A percentile compares a stretch with the other conserved stretches of the same genome.
Evolutionary conservation across 768 basidiomycete species (phyloP).

Genomic region (Leucocoprinus sp.): DNA sequence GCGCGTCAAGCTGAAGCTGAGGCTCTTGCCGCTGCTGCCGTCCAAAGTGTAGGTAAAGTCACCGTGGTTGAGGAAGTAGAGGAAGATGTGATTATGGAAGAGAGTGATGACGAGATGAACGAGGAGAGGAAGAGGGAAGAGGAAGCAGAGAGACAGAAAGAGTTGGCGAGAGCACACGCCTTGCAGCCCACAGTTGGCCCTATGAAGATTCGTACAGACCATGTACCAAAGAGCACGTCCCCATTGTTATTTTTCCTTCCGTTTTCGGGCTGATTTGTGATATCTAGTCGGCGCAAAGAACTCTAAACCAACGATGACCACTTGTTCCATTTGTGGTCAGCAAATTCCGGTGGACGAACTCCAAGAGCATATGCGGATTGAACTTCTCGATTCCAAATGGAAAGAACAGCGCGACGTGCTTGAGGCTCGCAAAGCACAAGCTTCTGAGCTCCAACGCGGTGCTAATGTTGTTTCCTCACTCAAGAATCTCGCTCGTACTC

Average conservation of each 20-base stretch:
- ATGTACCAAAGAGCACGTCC: slow-evolving; percentile 87
- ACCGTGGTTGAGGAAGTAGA: slow-evolving; percentile 46
- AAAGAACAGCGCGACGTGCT: slow-evolving; percentile 88
- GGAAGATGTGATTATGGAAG: slow-evolving; percentile 79
- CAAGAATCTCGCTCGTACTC: slow-evolving; percentile 87
- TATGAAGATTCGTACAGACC: slow-evolving; percentile 94
- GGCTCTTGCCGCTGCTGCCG: slow-evolving; percentile 78
- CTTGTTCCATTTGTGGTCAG: slow-evolving; percentile 92
- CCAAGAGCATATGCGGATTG: slow-evolving; percentile 97
- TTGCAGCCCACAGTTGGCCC: slow-evolving; percentile 58
- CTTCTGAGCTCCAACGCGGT: slow-evolving; percentile 80
- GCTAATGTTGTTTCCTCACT: slow-evolving; percentile 93
- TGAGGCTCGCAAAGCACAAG: slow-evolving; percentile 85
- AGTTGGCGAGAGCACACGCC: slow-evolving; percentile 69
- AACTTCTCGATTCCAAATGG: slow-evolving; percentile 95
- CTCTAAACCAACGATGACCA: slow-evolving; percentile 66
- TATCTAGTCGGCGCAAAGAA: slow-evolving; percentile 56
- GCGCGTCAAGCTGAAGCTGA: slow-evolving; percentile 80
- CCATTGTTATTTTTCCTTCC: background rate
- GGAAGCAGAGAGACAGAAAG: slow-evolving; percentile 61
- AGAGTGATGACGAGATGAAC: slow-evolving; percentile 69
- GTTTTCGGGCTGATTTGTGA: background rate
- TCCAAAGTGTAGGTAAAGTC: slow-evolving; percentile 63
- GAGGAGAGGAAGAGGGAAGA: slow-evolving; percentile 57
- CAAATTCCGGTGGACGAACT: slow-evolving; percentile 93